A percentile compares a stretch with the other conserved stretches of the same genome.
phyloP scores from a whole-genome alignment of 768 basidiomycete genomes.

The Guyanaporus albipodus region DNA sequence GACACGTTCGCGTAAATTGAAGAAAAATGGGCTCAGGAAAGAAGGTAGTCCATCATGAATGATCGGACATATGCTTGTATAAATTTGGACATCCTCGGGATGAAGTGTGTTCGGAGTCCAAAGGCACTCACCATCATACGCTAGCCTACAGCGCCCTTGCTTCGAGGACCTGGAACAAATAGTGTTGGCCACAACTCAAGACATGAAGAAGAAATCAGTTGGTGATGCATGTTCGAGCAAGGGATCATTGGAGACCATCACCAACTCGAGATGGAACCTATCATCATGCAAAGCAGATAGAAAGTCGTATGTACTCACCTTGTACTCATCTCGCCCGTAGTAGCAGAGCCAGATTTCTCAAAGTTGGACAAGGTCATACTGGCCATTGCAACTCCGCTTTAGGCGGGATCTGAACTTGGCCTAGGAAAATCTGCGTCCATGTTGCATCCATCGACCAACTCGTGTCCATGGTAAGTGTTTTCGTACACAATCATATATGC shows the following conservation, averaged over 20 bases:
- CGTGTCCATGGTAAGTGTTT: constrained; percentile 12
- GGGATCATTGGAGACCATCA: constrained; percentile 67
- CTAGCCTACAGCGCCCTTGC: no score
- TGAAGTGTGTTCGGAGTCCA: not conserved
- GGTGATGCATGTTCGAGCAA: constrained; percentile 75
- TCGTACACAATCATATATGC: not conserved
- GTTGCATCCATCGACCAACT: not conserved
- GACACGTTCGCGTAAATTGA: not conserved
- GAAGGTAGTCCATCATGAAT: constrained; percentile 51
- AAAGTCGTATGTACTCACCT: constrained; percentile 36
- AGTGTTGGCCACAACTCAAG: constrained; percentile 6
- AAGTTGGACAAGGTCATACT: no score
- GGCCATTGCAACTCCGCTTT: constrained; percentile 12
- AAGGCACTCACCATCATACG: constrained; percentile 11
- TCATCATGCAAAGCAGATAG: constrained; percentile 48
- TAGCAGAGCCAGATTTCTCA: no score
- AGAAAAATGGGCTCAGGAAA: constrained; percentile 39
- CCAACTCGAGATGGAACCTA: constrained; percentile 70
- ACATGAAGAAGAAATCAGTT: constrained; percentile 39
- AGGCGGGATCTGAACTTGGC: constrained; percentile 31
- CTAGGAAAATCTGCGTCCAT: no score
- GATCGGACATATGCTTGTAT: constrained; percentile 78
- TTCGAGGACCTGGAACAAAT: not conserved
- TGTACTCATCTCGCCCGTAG: no score
- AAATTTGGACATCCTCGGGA: constrained; percentile 46